Percentiles rank a stretch among this genome's conserved stretches.
Conservation (phyloP, 2,329 filamentous ascomycete species). For the Penicillium sp. region DNA sequence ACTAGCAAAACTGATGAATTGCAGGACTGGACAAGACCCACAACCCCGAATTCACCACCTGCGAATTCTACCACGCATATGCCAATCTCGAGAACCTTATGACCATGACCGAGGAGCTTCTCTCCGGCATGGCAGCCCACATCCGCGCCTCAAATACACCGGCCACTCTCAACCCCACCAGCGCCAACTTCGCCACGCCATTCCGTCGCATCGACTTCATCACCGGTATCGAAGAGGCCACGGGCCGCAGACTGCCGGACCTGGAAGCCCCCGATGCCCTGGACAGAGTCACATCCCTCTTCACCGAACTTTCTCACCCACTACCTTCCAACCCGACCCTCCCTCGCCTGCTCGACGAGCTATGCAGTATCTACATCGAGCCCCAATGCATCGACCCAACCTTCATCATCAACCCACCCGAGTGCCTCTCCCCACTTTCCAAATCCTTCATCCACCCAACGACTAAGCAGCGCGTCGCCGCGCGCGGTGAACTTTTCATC, state of each 20-base stretch:
- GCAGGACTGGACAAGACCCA: constrained; percentile 73
- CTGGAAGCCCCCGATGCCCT: constrained; percentile 55
- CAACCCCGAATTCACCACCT: constrained; percentile 96
- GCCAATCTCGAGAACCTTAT: constrained; percentile 73
- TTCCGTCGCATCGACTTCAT: constrained; percentile 75
- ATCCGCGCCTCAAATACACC: constrained; percentile 46
- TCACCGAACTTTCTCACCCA: constrained; percentile 48
- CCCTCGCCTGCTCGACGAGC: constrained; percentile 73
- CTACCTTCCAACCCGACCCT: constrained; percentile 55
- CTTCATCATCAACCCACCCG: constrained; percentile 86
- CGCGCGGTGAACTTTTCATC: constrained; percentile 81
- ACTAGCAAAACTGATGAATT: constrained; percentile 8
- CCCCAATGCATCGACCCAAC: constrained; percentile 67
- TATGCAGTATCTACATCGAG: constrained; percentile 74
- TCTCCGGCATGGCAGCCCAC: constrained; percentile 57
- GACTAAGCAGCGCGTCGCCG: constrained; percentile 69
- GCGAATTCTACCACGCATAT: constrained; percentile 92
- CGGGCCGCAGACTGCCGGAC: constrained; percentile 64
- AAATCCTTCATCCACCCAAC: constrained; percentile 74
- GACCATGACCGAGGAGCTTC: constrained; percentile 66
- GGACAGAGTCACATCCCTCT: constrained; percentile 55
- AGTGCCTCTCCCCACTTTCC: constrained; percentile 83
- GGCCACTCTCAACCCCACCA: constrained; percentile 47
- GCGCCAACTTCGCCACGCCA: constrained; percentile 55
- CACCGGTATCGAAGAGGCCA: constrained; percentile 66